Evolutionary conservation across 2,329 filamentous ascomycete species (phyloP).

Genomic region (Penicillium nordicum): DNA sequence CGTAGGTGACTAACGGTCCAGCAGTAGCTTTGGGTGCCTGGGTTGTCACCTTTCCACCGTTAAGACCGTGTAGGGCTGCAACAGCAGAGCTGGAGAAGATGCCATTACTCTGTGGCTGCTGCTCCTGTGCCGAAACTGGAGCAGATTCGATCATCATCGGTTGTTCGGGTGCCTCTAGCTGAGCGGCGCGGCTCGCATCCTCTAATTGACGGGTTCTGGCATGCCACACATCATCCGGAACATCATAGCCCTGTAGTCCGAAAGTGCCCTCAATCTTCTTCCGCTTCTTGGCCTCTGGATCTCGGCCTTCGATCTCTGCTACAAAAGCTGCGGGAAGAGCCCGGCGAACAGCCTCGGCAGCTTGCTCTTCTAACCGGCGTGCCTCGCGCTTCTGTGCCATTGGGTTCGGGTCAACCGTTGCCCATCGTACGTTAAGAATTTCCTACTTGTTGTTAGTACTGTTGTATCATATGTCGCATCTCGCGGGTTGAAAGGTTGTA

Average conservation of each 20-base stretch:
- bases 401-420: constrained; percentile 92
- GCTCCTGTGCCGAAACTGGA: constrained; percentile 25
- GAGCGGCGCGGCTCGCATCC: constrained; percentile 58
- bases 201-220: constrained; percentile 71
- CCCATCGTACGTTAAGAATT: constrained; percentile 94
- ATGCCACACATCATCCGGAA: constrained; percentile 91
- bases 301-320: constrained; percentile 87
- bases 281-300: constrained; percentile 81
- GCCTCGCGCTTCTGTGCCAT: constrained; percentile 91
- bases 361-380: constrained; percentile 86
- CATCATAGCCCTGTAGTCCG: constrained; percentile 86
- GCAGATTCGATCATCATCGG: constrained; percentile 47
- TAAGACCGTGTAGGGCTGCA: constrained; percentile 66
- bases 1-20: constrained; percentile 82
- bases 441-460: constrained; percentile 50
- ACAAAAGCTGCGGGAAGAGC: constrained; percentile 88
- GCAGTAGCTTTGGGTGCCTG: constrained; percentile 41
- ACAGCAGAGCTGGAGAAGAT: constrained; percentile 82
- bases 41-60: constrained; percentile 41
- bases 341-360: constrained; percentile 84
- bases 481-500: not conserved
- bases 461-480: too few species aligned
- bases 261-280: constrained; percentile 87
- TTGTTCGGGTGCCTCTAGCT: constrained; percentile 51
- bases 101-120: constrained; percentile 49